Base-by-base conservation (phyloP, 2,329 filamentous ascomycete genomes). In the Neofusicoccum umdonicola region DNA sequence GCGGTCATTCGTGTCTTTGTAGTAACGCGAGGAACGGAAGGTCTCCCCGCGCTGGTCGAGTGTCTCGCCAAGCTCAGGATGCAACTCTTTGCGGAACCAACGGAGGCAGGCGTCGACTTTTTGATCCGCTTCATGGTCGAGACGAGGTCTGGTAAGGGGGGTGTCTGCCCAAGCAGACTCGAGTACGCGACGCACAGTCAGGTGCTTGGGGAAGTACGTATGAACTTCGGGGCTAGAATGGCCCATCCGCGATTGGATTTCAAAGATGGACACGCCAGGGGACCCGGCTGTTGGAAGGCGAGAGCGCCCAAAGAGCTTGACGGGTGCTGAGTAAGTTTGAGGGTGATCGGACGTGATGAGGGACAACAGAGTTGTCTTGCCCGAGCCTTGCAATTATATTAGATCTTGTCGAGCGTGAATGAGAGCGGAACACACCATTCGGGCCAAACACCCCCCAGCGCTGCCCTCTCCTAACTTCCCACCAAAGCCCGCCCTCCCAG, bases 311-410 rank as follows among this genome's bases (percentile, higher is more conserved):
- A 99, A 98, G 13, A 97, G 83, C 69, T 87, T 89, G 66, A 99
- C 89, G 0, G 94, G 93, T 27, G 93, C 86, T 0, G 91, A 92
- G 76, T 98, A 99, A 0, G 93, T 88, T 76, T 98, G 94, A 0
- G 95, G 95, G 71, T 99, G 95, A 72, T 99, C 95, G 0, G 94
- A 98, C 66, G 92, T 96, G 66, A 99, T 90, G 5, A 99, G 84
- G 4, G 93, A 95, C 34, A 98, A 85, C 44, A 99, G 84, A 0
- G 95, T 99, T 0, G 95, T 99, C 81, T 99, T 99, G 17, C 95
- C 95, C 0, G 92, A 97, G 12, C 90, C 74, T 58, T 12, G 35
- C 12, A 22, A 45, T 2, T 2, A 19, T 3, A 12, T 58, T 31
- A 58, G 27, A 15, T 8, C 41, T 3, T 22, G 51, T 6, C 3